phyloP scores from a whole-genome alignment of 345 rosid genomes.

The Eucalyptus polybractea region DNA sequence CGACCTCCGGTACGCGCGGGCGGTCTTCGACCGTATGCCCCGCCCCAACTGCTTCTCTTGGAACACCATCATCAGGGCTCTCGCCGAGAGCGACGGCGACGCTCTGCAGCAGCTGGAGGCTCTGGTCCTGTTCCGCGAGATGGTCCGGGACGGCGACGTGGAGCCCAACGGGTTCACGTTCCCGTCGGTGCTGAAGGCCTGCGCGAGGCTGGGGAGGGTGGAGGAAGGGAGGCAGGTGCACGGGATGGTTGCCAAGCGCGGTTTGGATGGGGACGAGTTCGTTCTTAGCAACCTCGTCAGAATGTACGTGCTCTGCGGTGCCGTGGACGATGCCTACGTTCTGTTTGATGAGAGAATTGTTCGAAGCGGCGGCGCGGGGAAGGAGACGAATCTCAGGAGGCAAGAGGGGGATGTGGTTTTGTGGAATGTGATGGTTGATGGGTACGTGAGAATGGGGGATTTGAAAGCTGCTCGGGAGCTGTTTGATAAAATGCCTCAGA shows the following conservation, averaged over 20 bases:
- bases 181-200: slow-evolving; percentile 58
- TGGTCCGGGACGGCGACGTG: slow-evolving; percentile 31
- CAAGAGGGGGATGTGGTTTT: slow-evolving; percentile 46
- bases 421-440: slow-evolving; percentile 72
- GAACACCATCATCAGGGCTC: slow-evolving; percentile 65
- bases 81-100: slow-evolving; percentile 22
- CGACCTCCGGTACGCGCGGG: slow-evolving; percentile 25
- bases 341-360: slow-evolving; percentile 21
- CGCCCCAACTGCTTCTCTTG: slow-evolving; percentile 66
- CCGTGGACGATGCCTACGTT: slow-evolving; percentile 30
- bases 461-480: slow-evolving; percentile 17
- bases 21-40: slow-evolving; percentile 35
- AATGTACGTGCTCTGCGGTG: slow-evolving; percentile 52
- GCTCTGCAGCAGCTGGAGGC: slow-evolving; percentile 15
- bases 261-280: slow-evolving; percentile 44
- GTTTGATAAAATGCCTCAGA: slow-evolving; percentile 43
- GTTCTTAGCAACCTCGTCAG: slow-evolving; percentile 57
- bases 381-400: slow-evolving; percentile 8
- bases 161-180: slow-evolving; percentile 48
- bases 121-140: slow-evolving; percentile 21
- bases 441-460: slow-evolving; percentile 42
- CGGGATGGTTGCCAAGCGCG: slow-evolving; percentile 37
- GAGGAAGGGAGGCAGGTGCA: slow-evolving; percentile 57
- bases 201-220: slow-evolving; percentile 28
- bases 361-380: neutral